Percentiles rank a stretch among this genome's conserved stretches.
Conservation (phyloP, 129 eudicot genomes). For the Flaveria brownii region DNA sequence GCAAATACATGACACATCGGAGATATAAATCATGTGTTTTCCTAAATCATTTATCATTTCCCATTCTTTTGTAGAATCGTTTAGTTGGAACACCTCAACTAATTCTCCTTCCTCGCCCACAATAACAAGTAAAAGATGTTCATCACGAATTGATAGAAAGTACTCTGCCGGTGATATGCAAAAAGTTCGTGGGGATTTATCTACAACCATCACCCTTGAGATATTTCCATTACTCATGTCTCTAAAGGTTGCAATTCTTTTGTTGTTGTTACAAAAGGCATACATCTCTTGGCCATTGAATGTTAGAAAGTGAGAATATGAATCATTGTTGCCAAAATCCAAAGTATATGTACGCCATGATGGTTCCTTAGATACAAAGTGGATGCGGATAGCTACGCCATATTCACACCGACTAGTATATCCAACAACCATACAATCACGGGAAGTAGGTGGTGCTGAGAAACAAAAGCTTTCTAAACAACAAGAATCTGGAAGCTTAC, state of each 20-base stretch:
- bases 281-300: neutral
- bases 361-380: neutral
- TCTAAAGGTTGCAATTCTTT: neutral
- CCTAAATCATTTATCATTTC: neutral
- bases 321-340: neutral
- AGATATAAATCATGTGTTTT: neutral
- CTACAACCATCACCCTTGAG: neutral
- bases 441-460: neutral
- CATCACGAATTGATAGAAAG: neutral
- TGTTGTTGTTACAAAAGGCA: neutral
- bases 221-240: neutral
- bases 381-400: too few relatives aligned
- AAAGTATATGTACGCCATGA: neutral
- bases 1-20: neutral
- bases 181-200: neutral
- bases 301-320: neutral
- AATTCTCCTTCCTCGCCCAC: neutral
- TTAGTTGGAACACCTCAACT: neutral
- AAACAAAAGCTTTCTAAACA: neutral
- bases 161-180: neutral
- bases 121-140: neutral
- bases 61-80: neutral
- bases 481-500: neutral
- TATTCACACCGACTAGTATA: neutral
- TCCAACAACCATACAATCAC: neutral